phyloP scores from a whole-genome alignment of 1,284 basidiomycete species.

The Fomitopsis schrenkii region DNA sequence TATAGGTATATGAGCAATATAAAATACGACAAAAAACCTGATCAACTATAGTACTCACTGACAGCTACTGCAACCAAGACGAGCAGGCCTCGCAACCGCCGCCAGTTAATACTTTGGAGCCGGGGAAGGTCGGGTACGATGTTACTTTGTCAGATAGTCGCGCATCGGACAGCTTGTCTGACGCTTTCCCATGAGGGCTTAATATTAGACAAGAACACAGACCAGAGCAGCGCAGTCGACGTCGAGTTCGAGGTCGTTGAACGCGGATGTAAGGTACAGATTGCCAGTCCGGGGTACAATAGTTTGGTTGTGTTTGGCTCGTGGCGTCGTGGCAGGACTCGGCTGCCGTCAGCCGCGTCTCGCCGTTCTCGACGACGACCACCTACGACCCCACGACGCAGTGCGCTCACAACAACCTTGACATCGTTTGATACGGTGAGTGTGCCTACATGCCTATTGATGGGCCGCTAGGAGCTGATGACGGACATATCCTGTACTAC shows the following conservation, averaged over 20 bases:
- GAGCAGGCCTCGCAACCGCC: too few species aligned
- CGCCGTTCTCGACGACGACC: slow-evolving; percentile 17
- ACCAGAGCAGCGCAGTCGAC: background rate
- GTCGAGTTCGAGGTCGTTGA: background rate
- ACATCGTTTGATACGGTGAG: slow-evolving; percentile 22
- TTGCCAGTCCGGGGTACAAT: background rate
- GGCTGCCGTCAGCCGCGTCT: slow-evolving; percentile 20
- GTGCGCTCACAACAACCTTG: slow-evolving; percentile 12
- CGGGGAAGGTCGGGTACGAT: too few species aligned
- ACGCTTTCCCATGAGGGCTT: background rate
- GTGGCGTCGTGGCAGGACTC: slow-evolving; percentile 7
- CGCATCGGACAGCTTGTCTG: too few species aligned
- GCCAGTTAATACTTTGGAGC: too few species aligned
- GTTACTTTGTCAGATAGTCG: too few species aligned
- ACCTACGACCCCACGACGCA: slow-evolving; percentile 20
- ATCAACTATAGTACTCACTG: too few species aligned
- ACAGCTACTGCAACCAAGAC: too few species aligned
- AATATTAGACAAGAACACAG: background rate
- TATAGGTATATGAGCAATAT: too few species aligned
- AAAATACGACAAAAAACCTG: too few species aligned
- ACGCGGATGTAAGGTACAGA: background rate
- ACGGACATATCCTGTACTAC: background rate
- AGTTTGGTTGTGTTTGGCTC: slow-evolving; percentile 23
- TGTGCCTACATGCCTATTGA: background rate
- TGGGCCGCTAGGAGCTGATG: background rate